Base-by-base conservation (phyloP, 768 basidiomycete genomes). In the Lactarius pseudohatsudake region DNA sequence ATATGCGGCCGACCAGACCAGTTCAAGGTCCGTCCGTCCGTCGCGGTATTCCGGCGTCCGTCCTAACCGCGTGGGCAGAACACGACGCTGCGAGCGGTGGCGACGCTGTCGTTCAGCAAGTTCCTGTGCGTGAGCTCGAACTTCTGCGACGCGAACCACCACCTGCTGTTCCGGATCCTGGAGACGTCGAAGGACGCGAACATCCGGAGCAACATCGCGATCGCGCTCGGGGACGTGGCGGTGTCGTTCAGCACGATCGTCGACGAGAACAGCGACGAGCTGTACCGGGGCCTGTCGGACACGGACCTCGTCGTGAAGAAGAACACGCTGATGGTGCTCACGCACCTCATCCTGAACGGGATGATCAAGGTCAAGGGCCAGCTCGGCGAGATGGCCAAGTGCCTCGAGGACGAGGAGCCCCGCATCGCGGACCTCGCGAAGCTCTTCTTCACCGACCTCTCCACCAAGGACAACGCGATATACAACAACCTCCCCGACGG, bases 361-460 rank as follows among this genome's bases (percentile, higher is more conserved):
- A 98, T 98, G 97, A 92, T 99, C 83, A 99, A 98, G 77, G 96
- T 98, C 71, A 98, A 99, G 78, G 97, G 97, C 1, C 96, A 99
- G 75, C 82, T 99, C 8, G 97, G 97, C 20, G 97, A 99, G 82
- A 98, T 99, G 96, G 97, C 96, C n/a, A 98, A 99, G 77, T 98
- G 97, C 75, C 78, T 98, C 8, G 95, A 98, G 78, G 96, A 98
- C 76, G 81, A 85, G 28, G 96, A 98, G 64, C 82, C 82, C 56
- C 79, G 96, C 16, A 90, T 99, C 66, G 86, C 91, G 20, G 96
- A 98, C 72, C 82, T 99, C 45, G 96, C 97, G n/a, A 96, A 95
- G 77, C 75, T 99, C 59, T 99, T 99, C 86, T 99, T 99, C 81
- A 91, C 86, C 26, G 96, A 98, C 74, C 78, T 99, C 61, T 90